Percentiles rank a stretch among this genome's conserved stretches.
These are phyloP conservation scores for Torulaspora globosa DNA, from an alignment of 1,139 yeast species.

Conservation along the genomic window DNA sequence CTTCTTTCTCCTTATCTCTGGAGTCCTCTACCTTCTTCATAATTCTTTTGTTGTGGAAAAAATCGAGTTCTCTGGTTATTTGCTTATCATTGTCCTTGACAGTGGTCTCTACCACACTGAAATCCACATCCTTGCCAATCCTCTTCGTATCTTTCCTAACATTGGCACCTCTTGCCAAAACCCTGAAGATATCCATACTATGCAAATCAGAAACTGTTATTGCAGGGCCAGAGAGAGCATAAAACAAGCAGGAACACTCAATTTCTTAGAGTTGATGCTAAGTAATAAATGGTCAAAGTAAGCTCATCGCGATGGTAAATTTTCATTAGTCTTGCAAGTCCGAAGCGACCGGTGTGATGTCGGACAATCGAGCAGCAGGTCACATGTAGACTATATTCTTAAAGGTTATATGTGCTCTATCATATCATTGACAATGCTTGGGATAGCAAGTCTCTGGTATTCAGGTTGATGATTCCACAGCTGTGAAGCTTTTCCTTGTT, in stretches of 20 bases:
- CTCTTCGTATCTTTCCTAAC: constrained; percentile 47
- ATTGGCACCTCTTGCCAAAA: constrained; percentile 80
- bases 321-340: neutral
- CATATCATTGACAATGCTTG: neutral
- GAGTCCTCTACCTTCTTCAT: constrained; percentile 28
- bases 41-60: constrained; percentile 57
- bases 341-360: neutral
- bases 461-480: neutral
- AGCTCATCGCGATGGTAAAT: constrained; percentile 9
- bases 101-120: constrained; percentile 22
- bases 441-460: neutral
- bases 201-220: neutral
- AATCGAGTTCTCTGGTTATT: constrained; percentile 62
- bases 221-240: neutral
- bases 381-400: neutral
- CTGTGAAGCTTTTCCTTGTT: neutral
- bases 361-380: neutral
- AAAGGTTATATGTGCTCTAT: neutral
- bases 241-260: neutral
- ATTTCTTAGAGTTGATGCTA: neutral
- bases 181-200: constrained; percentile 84
- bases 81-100: constrained; percentile 38
- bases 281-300: neutral
- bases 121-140: constrained; percentile 29
- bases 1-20: constrained; percentile 20